phyloP scores from a whole-genome alignment of 2,329 filamentous ascomycete genomes.

The Neobulgaria alba region DNA sequence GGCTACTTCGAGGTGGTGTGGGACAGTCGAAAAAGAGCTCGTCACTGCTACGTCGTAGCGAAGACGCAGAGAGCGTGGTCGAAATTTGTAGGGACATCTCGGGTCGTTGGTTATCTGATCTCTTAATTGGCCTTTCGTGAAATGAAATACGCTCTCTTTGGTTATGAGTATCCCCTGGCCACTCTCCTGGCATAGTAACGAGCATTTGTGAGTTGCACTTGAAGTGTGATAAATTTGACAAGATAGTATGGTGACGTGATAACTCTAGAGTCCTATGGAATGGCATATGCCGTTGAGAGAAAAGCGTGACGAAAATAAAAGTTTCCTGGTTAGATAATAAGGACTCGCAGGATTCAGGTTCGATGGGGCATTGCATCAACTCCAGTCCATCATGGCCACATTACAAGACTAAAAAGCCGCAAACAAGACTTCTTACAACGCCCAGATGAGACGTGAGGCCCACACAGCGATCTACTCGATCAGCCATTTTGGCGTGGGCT shows the following conservation, averaged over 20 bases:
- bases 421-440: no score
- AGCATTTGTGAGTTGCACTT: background rate
- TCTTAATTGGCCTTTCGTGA: background rate
- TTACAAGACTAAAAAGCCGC: no score
- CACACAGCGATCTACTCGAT: no score
- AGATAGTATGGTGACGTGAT: background rate
- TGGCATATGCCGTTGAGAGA: no score
- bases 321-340: no score
- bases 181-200: slow-evolving; percentile 3
- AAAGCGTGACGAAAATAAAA: no score
- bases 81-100: slow-evolving; percentile 5
- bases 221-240: background rate
- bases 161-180: slow-evolving; percentile 1
- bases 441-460: no score
- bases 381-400: no score
- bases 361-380: no score
- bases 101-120: slow-evolving; percentile 5
- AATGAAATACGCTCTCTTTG: background rate
- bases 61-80: slow-evolving; percentile 1
- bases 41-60: slow-evolving; percentile 6
- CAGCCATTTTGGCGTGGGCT: no score
- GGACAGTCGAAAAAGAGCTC: slow-evolving; percentile 15
- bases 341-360: no score
- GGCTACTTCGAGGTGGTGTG: background rate
- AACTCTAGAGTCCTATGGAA: background rate